Base-by-base conservation (phyloP, 345 rosid species). In the Aegle marmelos region DNA sequence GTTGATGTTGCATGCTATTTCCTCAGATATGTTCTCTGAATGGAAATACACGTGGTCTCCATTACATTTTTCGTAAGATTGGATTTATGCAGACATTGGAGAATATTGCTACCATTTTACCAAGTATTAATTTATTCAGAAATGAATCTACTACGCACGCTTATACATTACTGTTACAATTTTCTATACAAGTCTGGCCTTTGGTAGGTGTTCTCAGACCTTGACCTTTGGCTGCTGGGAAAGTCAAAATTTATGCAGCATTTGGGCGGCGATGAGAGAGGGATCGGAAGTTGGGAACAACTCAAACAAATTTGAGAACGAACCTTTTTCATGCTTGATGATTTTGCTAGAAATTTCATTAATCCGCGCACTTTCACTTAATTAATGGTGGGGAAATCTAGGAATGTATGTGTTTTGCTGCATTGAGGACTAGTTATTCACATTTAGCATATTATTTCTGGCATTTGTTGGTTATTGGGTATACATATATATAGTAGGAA, bases 21-120 rank as follows among this genome's bases (percentile, higher is more conserved):
- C 34, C 19, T 4, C 28, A 28, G 4, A 24, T 53, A 27, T 56
- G 48, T 33, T 61, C 27, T 28, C 5, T 31, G 21, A 64, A 66
- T 81, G 83, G 83, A 77, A 30, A 33, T 67, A 81, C 74, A 77
- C 78, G 78, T 77, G 80, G 78, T 65, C 53, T 73, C 78, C 80
- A 81, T 77, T 77, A 61, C 45, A 41, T 41, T 0, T 48, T 22
- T 19, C 39, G 22, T 25, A 7, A 11, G 28, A 58, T 34, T 53
- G 10, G 8, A 56, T 27, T 34, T 24, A 24, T 60, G 77, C 68
- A 60, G 68, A 74, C 39, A 27, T 74, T 31, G 54, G 5, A 74
- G 77, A 37, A 25, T 41, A 39, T 36, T 74, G 58, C 58, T 45
- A 63, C 70, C 78, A 14, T 73, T 36, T 60, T 61, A 17, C 39